A percentile compares a stretch with the other conserved stretches of the same genome.
phyloP scores from a whole-genome alignment of 2,329 filamentous ascomycete genomes.

The Trichoderma sp. region DNA sequence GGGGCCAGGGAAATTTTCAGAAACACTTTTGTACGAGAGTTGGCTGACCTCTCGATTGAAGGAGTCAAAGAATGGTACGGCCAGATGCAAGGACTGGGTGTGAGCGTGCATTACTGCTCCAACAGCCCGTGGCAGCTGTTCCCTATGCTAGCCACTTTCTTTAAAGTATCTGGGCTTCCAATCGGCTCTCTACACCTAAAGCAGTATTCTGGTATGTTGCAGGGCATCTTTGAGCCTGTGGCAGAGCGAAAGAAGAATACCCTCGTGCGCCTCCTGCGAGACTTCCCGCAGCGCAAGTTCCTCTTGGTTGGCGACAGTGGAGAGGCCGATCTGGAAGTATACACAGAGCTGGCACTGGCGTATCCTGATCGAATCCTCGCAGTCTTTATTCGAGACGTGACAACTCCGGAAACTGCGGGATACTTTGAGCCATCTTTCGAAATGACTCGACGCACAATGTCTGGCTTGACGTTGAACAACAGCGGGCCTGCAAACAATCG shows the following conservation, averaged over 20 bases:
- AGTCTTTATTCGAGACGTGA: slow-evolving; percentile 94
- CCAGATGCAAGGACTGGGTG: slow-evolving; percentile 71
- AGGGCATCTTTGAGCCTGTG: slow-evolving; percentile 96
- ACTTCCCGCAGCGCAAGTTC: slow-evolving; percentile 88
- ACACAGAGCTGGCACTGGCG: slow-evolving; percentile 84
- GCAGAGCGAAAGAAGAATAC: slow-evolving; percentile 91
- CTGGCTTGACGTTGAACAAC: slow-evolving; percentile 29
- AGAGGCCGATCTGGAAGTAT: slow-evolving; percentile 94
- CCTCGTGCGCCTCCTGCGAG: slow-evolving; percentile 77
- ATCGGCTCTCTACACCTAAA: slow-evolving; percentile 91
- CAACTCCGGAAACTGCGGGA: slow-evolving; percentile 65
- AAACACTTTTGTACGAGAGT: slow-evolving; percentile 88
- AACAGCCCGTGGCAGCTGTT: slow-evolving; percentile 99
- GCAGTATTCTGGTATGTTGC: slow-evolving; percentile 93
- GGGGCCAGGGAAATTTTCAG: slow-evolving; percentile 94
- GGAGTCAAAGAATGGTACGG: slow-evolving; percentile 91
- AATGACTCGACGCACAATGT: slow-evolving; percentile 27
- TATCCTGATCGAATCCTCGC: slow-evolving; percentile 81
- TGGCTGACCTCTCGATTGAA: slow-evolving; percentile 76
- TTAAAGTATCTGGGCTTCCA: slow-evolving; percentile 75
- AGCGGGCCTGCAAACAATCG: slow-evolving; percentile 12
- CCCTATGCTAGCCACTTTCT: slow-evolving; percentile 82
- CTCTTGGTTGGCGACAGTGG: slow-evolving; percentile 93
- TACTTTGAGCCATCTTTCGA: slow-evolving; percentile 70
- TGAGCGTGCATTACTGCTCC: slow-evolving; percentile 95